Percentiles rank a stretch among this genome's conserved stretches.
phyloP scores from a whole-genome alignment of 176 grass and related monocot species.

The Poa annua region DNA sequence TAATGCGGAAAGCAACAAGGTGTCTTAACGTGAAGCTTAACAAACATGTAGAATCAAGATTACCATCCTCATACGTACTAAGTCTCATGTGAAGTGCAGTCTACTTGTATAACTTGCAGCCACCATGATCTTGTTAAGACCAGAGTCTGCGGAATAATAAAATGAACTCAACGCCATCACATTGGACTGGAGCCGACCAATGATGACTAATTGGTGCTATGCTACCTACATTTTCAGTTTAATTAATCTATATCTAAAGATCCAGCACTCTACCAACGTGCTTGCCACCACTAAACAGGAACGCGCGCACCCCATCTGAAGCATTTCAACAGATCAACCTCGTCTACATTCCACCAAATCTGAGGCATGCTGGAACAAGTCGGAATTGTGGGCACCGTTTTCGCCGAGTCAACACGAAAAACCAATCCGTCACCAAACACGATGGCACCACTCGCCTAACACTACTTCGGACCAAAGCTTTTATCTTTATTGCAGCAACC shows the following conservation, averaged over 20 bases:
- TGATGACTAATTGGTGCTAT: not conserved
- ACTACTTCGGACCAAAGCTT: conserved; percentile 8
- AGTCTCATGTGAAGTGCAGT: not conserved
- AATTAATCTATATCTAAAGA: not conserved
- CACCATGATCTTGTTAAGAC: not conserved
- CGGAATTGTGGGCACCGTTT: not conserved
- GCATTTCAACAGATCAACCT: not conserved
- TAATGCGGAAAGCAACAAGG: not conserved
- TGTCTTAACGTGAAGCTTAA: not conserved
- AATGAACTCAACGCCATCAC: not conserved
- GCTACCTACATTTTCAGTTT: not conserved
- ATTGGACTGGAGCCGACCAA: not conserved
- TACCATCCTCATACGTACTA: not conserved
- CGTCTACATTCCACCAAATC: not conserved
- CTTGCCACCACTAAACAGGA: conserved; percentile 16
- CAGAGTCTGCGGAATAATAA: not conserved
- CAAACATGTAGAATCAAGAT: not conserved
- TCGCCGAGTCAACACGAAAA: conserved; percentile 25
- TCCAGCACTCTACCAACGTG: conserved; percentile 23
- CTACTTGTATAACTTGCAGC: not conserved
- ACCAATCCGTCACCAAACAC: not conserved
- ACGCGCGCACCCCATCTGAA: not conserved
- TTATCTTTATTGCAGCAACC: not conserved
- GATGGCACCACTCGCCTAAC: not conserved
- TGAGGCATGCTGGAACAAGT: not conserved